Base-by-base conservation (phyloP, 805 yeast genomes). In the Pichia exigua region DNA sequence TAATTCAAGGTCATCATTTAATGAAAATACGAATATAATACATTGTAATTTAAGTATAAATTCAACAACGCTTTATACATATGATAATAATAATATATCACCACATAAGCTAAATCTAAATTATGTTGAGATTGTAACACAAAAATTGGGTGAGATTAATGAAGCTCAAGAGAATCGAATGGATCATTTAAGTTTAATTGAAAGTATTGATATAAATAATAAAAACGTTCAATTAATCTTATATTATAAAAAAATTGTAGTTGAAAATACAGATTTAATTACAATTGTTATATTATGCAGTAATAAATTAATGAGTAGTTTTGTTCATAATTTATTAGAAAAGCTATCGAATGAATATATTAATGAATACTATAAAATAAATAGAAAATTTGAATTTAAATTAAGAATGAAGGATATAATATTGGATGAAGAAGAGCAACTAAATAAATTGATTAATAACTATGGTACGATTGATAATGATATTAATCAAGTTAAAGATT, bases 401-500 rank as follows among this genome's bases (percentile, higher is more conserved):
- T 67, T 76, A 30, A 72, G 69, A 57, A 74, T 82, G 75, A 77
- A 72, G 53, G 82, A 79, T 54, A 76, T 81, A 47, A 80, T 82
- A 45, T 72, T 75, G 54, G 67, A 69, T 46, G 82, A 80, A 57
- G 85, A 81, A 58, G 55, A 66, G 61, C 74, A 74, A 52, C 69
- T 74, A 54, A 70, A 64, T 49, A 72, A 74, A 7, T 63, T 71
- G 54, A 70, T 64, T 55, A 68, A 53, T 57, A 56, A 56, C 9
- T 68, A 61, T 52, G 70, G 63, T 41, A 51, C 65, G 26, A 73
- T 52, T 46, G 72, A 71, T 46, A 75, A 71, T 52, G 90, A 85
- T 54, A 74, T 85, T 21, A 79, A 78, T 50, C 82, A 82, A 61
- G 86, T 85, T 24, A 72, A 83, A 57, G 77, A 77, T 48, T 66